A percentile compares a stretch with the other conserved stretches of the same genome.
These are phyloP conservation scores for Marchantia polymorpha DNA, from an alignment of 225 moss, liverwort and hornwort species.

Conservation along the genomic window DNA sequence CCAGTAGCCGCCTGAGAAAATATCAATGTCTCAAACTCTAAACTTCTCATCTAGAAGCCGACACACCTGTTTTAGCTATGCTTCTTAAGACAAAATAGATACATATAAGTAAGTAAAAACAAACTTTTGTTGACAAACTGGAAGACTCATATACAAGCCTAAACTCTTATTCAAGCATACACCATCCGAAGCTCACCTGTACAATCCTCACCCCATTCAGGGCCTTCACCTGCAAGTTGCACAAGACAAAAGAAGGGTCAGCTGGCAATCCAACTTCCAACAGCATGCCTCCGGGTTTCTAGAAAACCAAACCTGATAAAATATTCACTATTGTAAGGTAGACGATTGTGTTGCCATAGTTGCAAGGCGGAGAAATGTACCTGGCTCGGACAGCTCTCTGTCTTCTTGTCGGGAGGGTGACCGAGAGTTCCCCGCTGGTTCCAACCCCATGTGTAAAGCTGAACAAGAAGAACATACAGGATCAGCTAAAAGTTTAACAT, in stretches of 20 bases:
- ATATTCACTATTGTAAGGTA: too few species aligned
- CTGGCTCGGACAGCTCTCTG: constrained; percentile 47
- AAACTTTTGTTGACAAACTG: too few species aligned
- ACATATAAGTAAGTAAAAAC: too few species aligned
- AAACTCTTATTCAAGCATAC: background rate
- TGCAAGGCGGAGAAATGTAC: constrained; percentile 17
- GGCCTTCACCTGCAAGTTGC: constrained; percentile 43
- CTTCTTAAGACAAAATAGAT: background rate
- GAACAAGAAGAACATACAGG: background rate
- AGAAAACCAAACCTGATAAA: too few species aligned
- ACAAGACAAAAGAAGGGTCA: too few species aligned
- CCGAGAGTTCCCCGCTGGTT: constrained; percentile 63
- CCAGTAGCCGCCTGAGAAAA: constrained; percentile 55
- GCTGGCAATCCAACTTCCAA: background rate
- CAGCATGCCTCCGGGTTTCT: too few species aligned
- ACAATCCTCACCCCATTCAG: constrained; percentile 47
- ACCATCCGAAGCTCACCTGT: constrained; percentile 38
- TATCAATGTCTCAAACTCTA: background rate
- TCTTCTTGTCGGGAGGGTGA: constrained; percentile 43
- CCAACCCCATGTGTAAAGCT: constrained; percentile 66
- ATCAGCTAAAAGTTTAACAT: background rate
- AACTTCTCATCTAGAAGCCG: background rate
- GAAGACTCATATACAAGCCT: too few species aligned
- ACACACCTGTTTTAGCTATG: background rate
- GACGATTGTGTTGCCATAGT: background rate